A percentile compares a stretch with the other conserved stretches of the same genome.
These are phyloP conservation scores for Fennellomyces sp. DNA, from an alignment of 371 early-diverging fungal species.

Conservation along the genomic window DNA sequence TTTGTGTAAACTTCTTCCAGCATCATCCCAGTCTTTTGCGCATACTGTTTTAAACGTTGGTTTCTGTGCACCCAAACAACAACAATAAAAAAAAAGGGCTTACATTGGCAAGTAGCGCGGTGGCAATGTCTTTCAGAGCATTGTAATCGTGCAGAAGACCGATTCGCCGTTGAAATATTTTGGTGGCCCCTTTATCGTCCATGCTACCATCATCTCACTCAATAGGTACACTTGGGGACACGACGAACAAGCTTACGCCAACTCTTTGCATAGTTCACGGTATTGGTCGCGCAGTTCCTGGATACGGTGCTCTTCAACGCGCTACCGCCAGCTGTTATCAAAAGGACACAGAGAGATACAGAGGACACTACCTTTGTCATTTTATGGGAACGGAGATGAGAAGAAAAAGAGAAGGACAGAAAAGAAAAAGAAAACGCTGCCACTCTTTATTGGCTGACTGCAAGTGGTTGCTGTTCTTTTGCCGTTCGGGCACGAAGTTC, in stretches of 20 bases:
- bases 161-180: slow-evolving; percentile 4
- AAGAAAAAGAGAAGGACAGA: not conserved
- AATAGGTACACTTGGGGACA: too few species aligned
- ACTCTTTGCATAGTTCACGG: not conserved
- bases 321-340: too few species aligned
- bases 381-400: not conserved
- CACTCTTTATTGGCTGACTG: too few species aligned
- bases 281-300: too few species aligned
- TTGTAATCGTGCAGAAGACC: slow-evolving; percentile 26
- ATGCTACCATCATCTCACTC: slow-evolving; percentile 11
- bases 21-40: slow-evolving; percentile 7
- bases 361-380: too few species aligned
- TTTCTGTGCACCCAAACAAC: not conserved
- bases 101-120: slow-evolving; percentile 13
- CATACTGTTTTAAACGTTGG: not conserved
- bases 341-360: too few species aligned
- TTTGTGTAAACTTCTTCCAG: slow-evolving; percentile 1
- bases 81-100: not conserved
- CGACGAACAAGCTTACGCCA: not conserved
- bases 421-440: not conserved
- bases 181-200: slow-evolving; percentile 10
- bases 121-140: slow-evolving; percentile 18
- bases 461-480: not conserved
- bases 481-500: slow-evolving; percentile 16
- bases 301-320: too few species aligned